phyloP scores from a whole-genome alignment of 306 rosid species.

The Dalbergia cochinchinensis region DNA sequence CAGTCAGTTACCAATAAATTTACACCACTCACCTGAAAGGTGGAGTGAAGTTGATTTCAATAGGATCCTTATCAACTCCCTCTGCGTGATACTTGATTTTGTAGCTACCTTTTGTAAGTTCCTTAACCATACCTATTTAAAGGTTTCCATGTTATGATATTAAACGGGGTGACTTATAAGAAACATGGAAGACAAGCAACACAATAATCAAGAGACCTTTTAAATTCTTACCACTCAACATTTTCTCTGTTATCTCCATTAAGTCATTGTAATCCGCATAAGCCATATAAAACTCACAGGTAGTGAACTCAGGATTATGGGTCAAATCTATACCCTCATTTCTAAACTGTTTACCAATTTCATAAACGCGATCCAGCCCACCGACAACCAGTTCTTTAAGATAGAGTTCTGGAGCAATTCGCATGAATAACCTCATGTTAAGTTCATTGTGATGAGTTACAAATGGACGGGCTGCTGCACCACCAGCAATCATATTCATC shows the following conservation, averaged over 20 bases:
- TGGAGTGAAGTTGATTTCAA: slow-evolving; percentile 78
- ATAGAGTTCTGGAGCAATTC: slow-evolving; percentile 95
- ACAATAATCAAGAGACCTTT: background rate
- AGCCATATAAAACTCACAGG: slow-evolving; percentile 98
- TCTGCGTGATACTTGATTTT: slow-evolving; percentile 78
- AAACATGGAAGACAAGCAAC: slow-evolving; percentile 8
- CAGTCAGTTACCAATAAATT: background rate
- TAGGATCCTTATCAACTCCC: slow-evolving; percentile 79
- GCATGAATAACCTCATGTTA: slow-evolving; percentile 84
- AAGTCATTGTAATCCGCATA: slow-evolving; percentile 82
- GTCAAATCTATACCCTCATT: slow-evolving; percentile 98
- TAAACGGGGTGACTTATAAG: slow-evolving; percentile 18
- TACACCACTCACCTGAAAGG: slow-evolving; percentile 68
- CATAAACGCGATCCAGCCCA: slow-evolving; percentile 97
- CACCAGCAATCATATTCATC: slow-evolving; percentile 99
- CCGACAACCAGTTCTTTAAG: slow-evolving; percentile 95
- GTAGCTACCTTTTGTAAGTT: slow-evolving; percentile 85
- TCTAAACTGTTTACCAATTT: slow-evolving; percentile 97
- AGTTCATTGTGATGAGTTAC: slow-evolving; percentile 93
- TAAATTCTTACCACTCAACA: slow-evolving; percentile 80
- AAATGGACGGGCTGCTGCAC: slow-evolving; percentile 97
- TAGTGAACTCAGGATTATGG: slow-evolving; percentile 94
- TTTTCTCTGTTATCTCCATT: slow-evolving; percentile 86
- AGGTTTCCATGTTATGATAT: slow-evolving; percentile 10
- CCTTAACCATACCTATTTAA: slow-evolving; percentile 81